These are phyloP conservation scores for Epichloe scottii DNA, from an alignment of 2,329 filamentous ascomycete species.

Conservation along the genomic window DNA sequence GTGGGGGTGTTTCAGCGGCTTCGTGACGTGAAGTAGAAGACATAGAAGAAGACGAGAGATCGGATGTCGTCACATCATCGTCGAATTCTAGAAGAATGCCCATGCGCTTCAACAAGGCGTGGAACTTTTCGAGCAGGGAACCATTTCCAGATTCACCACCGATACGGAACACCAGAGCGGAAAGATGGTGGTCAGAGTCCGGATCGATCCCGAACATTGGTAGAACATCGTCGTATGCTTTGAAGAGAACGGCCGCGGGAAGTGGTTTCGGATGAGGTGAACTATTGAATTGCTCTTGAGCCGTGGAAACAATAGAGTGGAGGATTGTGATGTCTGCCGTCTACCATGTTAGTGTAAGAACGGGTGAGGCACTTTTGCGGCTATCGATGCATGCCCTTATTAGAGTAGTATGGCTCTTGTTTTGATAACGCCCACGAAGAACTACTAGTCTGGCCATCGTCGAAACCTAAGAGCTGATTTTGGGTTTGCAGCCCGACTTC, in stretches of 20 bases:
- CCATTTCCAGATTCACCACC: slow-evolving; percentile 48
- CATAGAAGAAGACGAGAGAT: neutral
- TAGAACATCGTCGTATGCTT: slow-evolving; percentile 68
- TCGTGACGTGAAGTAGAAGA: neutral
- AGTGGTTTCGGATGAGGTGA: slow-evolving; percentile 49
- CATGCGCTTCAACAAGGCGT: slow-evolving; percentile 52
- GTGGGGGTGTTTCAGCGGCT: neutral
- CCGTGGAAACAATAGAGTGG: slow-evolving; percentile 61
- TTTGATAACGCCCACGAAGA: neutral
- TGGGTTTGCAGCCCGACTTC: neutral
- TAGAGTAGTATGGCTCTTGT: slow-evolving; percentile 39
- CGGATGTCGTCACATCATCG: slow-evolving; percentile 14
- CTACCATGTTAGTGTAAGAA: slow-evolving; percentile 1
- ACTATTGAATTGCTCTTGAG: slow-evolving; percentile 48
- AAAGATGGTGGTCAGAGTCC: slow-evolving; percentile 63
- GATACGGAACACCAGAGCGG: slow-evolving; percentile 68
- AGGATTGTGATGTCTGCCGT: slow-evolving; percentile 64
- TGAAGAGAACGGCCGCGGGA: slow-evolving; percentile 67
- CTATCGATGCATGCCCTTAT: slow-evolving; percentile 36
- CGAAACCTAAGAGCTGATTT: neutral
- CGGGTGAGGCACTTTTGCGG: neutral
- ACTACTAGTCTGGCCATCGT: slow-evolving; percentile 4
- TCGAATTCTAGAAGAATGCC: slow-evolving; percentile 59
- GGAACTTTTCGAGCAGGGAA: slow-evolving; percentile 57
- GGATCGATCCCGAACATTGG: slow-evolving; percentile 54